Percentiles rank a stretch among this genome's conserved stretches.
phyloP scores from a whole-genome alignment of 345 rosid genomes.

The Rhodomyrtus tomentosa region DNA sequence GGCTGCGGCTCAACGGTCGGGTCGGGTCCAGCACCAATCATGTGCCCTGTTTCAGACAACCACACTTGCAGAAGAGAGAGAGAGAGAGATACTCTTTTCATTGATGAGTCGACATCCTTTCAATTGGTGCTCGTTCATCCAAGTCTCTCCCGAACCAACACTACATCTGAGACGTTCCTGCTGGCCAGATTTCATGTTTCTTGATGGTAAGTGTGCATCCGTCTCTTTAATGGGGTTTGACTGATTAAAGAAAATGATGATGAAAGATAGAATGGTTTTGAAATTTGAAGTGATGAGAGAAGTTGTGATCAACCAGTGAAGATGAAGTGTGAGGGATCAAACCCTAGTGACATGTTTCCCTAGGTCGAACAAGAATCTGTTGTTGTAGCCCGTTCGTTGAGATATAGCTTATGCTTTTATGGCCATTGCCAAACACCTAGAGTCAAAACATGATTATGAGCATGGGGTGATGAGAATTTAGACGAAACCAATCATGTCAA shows the following conservation, averaged over 20 bases:
- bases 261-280: neutral
- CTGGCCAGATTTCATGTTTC: neutral
- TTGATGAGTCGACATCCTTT: neutral
- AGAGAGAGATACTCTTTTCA: neutral
- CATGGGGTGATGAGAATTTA: neutral
- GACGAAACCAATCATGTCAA: neutral
- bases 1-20: conserved; percentile 3
- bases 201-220: neutral
- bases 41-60: conserved; percentile 11
- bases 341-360: neutral
- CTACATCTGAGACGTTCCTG: neutral
- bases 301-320: neutral
- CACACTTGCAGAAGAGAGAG: neutral
- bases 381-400: neutral
- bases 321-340: neutral
- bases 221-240: neutral
- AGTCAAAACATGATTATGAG: neutral
- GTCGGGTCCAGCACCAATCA: conserved; percentile 18
- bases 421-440: neutral
- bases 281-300: neutral
- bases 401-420: neutral
- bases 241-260: neutral
- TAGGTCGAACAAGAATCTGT: neutral
- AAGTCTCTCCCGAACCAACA: neutral
- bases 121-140: conserved; percentile 14